phyloP scores from a whole-genome alignment of 352 stramenopile genomes.

The Globisporangium cederbergense region DNA sequence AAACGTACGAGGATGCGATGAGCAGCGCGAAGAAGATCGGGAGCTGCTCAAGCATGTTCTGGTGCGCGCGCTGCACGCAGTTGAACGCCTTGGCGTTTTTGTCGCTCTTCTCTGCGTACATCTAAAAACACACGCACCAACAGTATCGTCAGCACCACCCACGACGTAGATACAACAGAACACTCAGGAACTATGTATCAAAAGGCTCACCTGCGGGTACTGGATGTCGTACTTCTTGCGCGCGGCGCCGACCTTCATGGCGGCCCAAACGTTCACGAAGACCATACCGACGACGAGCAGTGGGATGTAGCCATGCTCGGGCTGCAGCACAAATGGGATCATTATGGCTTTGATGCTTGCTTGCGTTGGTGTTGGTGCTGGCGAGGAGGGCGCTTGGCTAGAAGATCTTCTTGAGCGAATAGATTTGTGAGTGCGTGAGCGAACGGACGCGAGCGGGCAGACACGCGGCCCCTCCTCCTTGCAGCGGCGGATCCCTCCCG shows the following conservation, averaged over 20 bases:
- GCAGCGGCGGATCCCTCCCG: not conserved
- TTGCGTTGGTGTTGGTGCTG: too few species aligned
- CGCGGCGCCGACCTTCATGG: constrained; percentile 16
- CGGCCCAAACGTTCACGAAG: constrained; percentile 17
- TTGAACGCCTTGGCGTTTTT: constrained; percentile 91
- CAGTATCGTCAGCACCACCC: not conserved
- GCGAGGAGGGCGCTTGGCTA: not conserved
- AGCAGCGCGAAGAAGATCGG: constrained; percentile 59
- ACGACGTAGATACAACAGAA: too few species aligned
- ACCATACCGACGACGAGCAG: constrained; percentile 6
- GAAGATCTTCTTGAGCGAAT: not conserved
- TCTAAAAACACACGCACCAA: constrained; percentile 25
- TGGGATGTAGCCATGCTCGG: constrained; percentile 18
- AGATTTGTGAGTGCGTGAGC: not conserved
- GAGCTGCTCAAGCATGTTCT: constrained; percentile 91
- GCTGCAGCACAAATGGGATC: constrained; percentile 3
- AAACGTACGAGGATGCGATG: constrained; percentile 51
- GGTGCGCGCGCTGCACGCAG: constrained; percentile 89
- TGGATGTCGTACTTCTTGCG: constrained; percentile 16
- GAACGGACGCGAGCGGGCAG: too few species aligned
- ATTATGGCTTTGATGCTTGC: not conserved
- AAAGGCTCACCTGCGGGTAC: constrained; percentile 11
- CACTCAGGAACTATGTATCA: too few species aligned
- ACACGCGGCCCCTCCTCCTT: too few species aligned
- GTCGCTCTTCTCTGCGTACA: constrained; percentile 87